These are phyloP conservation scores for Fusarium hostae DNA, from an alignment of 2,329 filamentous ascomycete genomes.

Conservation along the genomic window DNA sequence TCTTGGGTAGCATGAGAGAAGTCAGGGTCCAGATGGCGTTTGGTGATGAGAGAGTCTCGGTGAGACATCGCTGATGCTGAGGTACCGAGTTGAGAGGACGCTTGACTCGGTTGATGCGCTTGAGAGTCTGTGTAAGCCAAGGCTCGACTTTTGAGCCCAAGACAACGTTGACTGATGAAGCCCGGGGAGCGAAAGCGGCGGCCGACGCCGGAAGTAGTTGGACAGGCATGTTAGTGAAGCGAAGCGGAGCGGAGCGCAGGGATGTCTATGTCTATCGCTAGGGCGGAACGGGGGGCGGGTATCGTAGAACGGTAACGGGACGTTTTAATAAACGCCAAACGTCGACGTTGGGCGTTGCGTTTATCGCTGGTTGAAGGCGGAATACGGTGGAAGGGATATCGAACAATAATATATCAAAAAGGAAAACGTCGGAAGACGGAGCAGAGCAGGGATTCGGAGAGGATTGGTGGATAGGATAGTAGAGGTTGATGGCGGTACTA, in stretches of 20 bases:
- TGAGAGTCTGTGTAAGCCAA: constrained; percentile 96
- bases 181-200: constrained; percentile 91
- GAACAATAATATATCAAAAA: constrained; percentile 56
- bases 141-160: constrained; percentile 91
- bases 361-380: constrained; percentile 17
- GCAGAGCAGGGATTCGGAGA: constrained; percentile 48
- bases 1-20: constrained; percentile 92
- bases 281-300: constrained; percentile 5
- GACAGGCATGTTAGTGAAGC: constrained; percentile 76
- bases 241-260: constrained; percentile 27
- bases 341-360: constrained; percentile 9
- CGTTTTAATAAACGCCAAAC: constrained; percentile 18
- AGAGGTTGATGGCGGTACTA: constrained; percentile 15
- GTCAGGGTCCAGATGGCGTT: constrained; percentile 96
- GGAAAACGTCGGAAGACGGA: constrained; percentile 64
- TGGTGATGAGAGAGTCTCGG: constrained; percentile 88
- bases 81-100: constrained; percentile 95
- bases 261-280: constrained; percentile 16
- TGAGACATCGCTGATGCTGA: constrained; percentile 94
- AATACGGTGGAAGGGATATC: constrained; percentile 33
- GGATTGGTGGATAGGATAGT: constrained; percentile 17
- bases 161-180: constrained; percentile 92
- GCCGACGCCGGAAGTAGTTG: constrained; percentile 95
- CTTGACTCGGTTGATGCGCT: constrained; percentile 96
- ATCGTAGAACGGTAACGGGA: constrained; percentile 22